These are phyloP conservation scores for Backusella mclennaniae DNA, from an alignment of 192 early-diverging fungal species.

Conservation along the genomic window DNA sequence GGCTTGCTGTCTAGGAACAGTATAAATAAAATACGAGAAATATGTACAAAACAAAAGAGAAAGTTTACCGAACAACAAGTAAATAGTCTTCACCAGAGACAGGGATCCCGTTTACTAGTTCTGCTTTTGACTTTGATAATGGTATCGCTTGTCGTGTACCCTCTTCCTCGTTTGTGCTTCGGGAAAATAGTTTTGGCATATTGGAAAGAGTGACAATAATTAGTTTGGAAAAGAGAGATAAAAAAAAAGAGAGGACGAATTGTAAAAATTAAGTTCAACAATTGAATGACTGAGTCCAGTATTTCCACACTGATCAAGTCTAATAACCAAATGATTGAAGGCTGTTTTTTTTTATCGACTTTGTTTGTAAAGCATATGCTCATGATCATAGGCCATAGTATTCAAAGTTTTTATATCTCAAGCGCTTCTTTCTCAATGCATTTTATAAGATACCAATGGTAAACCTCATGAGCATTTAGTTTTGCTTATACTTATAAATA, in stretches of 20 bases:
- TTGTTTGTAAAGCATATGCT: not conserved
- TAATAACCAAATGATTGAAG: too few relatives aligned
- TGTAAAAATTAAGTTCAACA: not conserved
- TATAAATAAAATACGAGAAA: not conserved
- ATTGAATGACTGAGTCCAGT: not conserved
- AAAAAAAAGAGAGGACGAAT: not conserved
- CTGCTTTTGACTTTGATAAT: not conserved
- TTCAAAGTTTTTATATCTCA: not conserved
- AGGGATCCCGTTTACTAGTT: constrained; percentile 15
- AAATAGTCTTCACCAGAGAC: constrained; percentile 33
- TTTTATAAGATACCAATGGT: too few relatives aligned
- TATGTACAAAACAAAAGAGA: not conserved
- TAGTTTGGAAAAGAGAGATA: not conserved
- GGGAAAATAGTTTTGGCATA: constrained; percentile 8
- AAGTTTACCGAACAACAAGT: constrained; percentile 26
- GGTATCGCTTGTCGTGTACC: constrained; percentile 8
- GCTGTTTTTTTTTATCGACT: too few relatives aligned
- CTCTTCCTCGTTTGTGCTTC: not conserved
- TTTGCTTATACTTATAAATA: too few relatives aligned
- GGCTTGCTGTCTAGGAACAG: constrained; percentile 5
- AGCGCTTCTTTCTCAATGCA: too few relatives aligned
- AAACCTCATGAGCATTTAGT: too few relatives aligned
- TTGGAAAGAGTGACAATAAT: not conserved
- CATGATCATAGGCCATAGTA: not conserved
- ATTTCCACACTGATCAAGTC: too few relatives aligned